A percentile compares a stretch with the other conserved stretches of the same genome.
Conservation (phyloP, 2,329 filamentous ascomycete genomes). For the Triangularia verruculosa region DNA sequence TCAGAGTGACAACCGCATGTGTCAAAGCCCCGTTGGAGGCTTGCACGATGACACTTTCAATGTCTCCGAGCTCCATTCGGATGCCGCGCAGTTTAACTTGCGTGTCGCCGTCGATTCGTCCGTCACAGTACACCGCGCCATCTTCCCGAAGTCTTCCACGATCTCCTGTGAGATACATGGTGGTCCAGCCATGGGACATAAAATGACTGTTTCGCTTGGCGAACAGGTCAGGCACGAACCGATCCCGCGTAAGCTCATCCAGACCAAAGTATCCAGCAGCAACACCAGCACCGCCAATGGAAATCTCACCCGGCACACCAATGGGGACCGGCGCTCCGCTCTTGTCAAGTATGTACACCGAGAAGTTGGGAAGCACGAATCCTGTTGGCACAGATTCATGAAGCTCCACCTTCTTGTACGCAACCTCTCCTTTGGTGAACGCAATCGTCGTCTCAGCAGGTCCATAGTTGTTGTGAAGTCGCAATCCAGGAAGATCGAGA, state of each 20-base stretch:
- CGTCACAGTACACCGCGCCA: conserved; percentile 33
- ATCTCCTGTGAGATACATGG: conserved; percentile 39
- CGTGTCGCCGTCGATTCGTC: conserved; percentile 37
- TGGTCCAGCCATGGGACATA: conserved; percentile 21
- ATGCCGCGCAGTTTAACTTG: conserved; percentile 42
- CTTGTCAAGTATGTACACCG: conserved; percentile 37
- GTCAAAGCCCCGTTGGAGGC: background rate
- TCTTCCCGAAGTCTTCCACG: conserved; percentile 31
- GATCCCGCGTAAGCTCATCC: conserved; percentile 18
- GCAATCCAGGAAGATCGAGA: conserved; percentile 12
- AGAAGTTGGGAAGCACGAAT: conserved; percentile 35
- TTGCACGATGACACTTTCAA: background rate
- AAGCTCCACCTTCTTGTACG: no score
- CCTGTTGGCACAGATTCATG: conserved; percentile 20
- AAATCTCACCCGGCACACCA: conserved; percentile 42
- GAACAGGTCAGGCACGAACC: conserved; percentile 26
- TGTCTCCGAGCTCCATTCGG: conserved; percentile 39
- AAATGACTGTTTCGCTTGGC: conserved; percentile 20
- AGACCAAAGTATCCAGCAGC: conserved; percentile 33
- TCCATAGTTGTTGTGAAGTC: conserved; percentile 30
- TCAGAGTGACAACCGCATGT: background rate
- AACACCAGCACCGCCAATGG: conserved; percentile 36
- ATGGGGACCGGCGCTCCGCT: conserved; percentile 34
- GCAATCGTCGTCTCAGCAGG: conserved; percentile 28
- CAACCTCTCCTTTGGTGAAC: background rate